phyloP scores from a whole-genome alignment of 192 early-diverging fungal species.

The Coemansia sp. region DNA sequence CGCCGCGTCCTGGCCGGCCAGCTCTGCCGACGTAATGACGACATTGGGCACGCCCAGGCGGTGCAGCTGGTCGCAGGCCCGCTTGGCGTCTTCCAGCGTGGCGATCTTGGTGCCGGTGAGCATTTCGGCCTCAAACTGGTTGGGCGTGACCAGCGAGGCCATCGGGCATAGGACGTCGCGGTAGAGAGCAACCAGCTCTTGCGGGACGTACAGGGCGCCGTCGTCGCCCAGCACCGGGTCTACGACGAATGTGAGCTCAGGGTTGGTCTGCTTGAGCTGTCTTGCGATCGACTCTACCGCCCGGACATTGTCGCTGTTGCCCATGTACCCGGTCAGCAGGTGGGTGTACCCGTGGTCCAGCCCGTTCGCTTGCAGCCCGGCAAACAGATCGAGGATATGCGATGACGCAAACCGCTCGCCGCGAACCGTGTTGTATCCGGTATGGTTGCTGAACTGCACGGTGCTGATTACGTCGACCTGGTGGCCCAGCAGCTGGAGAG shows the following conservation, averaged over 20 bases:
- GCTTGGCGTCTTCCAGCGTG: constrained; percentile 53
- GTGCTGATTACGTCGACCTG: constrained; percentile 93
- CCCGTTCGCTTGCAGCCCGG: constrained; percentile 71
- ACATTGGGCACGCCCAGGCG: constrained; percentile 62
- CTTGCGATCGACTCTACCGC: constrained; percentile 57
- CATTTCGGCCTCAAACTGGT: constrained; percentile 85
- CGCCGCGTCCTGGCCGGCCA: constrained; percentile 33
- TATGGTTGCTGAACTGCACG: constrained; percentile 94
- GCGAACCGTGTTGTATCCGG: constrained; percentile 73
- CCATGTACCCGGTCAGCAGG: constrained; percentile 87
- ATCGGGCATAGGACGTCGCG: constrained; percentile 63
- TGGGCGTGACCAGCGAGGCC: constrained; percentile 83
- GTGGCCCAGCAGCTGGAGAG: constrained; percentile 83
- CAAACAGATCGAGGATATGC: constrained; percentile 66
- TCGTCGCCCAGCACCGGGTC: constrained; percentile 94
- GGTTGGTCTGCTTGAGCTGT: constrained; percentile 55
- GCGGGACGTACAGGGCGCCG: constrained; percentile 75
- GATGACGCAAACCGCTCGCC: constrained; percentile 65
- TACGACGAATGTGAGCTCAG: constrained; percentile 55
- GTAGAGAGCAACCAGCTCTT: constrained; percentile 77
- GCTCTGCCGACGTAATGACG: constrained; percentile 72
- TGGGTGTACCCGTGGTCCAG: constrained; percentile 71
- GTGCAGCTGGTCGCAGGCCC: constrained; percentile 66
- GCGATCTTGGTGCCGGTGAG: constrained; percentile 60
- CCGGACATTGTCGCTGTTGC: constrained; percentile 62